A percentile compares a stretch with the other conserved stretches of the same genome.
phyloP scores from a whole-genome alignment of 2,329 filamentous ascomycete species.

The Phyllosticta citribraziliensis region DNA sequence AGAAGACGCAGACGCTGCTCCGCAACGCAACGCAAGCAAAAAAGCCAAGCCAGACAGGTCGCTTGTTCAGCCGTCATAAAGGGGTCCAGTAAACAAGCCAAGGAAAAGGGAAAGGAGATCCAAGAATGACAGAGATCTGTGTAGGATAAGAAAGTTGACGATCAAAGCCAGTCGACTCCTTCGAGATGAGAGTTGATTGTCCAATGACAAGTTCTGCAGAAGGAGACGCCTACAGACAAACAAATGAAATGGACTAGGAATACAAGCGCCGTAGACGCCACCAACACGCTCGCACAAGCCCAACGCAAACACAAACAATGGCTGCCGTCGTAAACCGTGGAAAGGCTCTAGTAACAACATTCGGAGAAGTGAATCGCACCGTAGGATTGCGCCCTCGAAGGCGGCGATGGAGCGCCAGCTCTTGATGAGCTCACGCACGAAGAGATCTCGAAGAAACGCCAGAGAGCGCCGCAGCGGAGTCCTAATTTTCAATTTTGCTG shows the following conservation, averaged over 20 bases:
- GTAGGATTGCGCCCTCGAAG: background rate
- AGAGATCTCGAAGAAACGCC: background rate
- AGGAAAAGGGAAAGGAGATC: too few species aligned
- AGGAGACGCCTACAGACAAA: background rate
- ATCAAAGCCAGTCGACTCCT: too few species aligned
- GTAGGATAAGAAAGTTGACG: too few species aligned
- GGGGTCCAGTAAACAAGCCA: too few species aligned
- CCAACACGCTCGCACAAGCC: background rate
- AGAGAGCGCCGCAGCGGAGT: background rate
- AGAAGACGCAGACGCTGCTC: too few species aligned
- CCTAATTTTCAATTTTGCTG: background rate
- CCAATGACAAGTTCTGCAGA: background rate
- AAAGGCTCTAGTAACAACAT: background rate
- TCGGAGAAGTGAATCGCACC: background rate
- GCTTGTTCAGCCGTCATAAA: too few species aligned
- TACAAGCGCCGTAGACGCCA: background rate
- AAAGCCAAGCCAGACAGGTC: too few species aligned
- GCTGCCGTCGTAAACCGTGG: background rate
- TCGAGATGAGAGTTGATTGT: background rate
- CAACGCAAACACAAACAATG: background rate
- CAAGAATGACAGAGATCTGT: too few species aligned
- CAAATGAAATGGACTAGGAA: background rate
- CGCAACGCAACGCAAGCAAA: too few species aligned
- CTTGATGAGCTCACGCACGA: too few species aligned
- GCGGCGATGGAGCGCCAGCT: too few species aligned